Conservation (phyloP, 108 stramenopile species). For the Tribonema minus region DNA sequence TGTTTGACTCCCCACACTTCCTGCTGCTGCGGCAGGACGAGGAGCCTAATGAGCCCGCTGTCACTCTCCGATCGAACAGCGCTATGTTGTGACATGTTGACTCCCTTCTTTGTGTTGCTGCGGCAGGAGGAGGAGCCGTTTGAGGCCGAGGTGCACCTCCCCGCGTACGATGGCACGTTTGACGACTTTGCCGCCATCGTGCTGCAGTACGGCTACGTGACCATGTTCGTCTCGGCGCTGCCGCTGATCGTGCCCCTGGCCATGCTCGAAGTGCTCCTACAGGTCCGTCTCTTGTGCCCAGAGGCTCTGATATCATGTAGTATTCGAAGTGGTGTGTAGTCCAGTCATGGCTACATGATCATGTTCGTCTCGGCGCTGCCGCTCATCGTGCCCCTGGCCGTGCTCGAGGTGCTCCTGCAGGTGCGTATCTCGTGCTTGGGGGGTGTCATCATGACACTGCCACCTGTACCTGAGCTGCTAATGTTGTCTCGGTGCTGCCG, state of each 20-base stretch:
- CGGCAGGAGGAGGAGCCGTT: slow-evolving; percentile 34
- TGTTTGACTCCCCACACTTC: too few relatives aligned
- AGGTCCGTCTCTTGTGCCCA: too few relatives aligned
- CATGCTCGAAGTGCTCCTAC: slow-evolving; percentile 80
- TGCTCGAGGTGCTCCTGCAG: slow-evolving; percentile 82
- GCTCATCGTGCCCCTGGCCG: slow-evolving; percentile 77
- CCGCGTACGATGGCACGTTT: slow-evolving; percentile 69
- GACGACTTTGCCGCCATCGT: slow-evolving; percentile 73
- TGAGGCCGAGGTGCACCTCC: slow-evolving; percentile 35
- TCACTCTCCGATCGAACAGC: too few relatives aligned
- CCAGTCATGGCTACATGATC: slow-evolving; percentile 80
- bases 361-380: slow-evolving; percentile 92
- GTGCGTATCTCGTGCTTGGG: too few relatives aligned
- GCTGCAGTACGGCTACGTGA: slow-evolving; percentile 70
- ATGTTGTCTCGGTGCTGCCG: slow-evolving; percentile 86
- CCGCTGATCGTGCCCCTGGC: slow-evolving; percentile 84
- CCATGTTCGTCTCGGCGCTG: slow-evolving; percentile 87
- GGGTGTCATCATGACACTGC: too few relatives aligned
- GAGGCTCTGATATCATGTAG: too few relatives aligned
- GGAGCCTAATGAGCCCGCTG: too few relatives aligned
- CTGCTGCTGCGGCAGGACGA: too few relatives aligned
- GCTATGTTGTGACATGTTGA: too few relatives aligned
- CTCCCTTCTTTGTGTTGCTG: too few relatives aligned
- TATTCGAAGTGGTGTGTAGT: too few relatives aligned
- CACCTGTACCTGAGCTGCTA: too few relatives aligned